Evolutionary conservation across 2,329 filamentous ascomycete species (phyloP), one percentile per base, ranked within the genome.

Genomic region (Trematosphaeria pertusa): DNA sequence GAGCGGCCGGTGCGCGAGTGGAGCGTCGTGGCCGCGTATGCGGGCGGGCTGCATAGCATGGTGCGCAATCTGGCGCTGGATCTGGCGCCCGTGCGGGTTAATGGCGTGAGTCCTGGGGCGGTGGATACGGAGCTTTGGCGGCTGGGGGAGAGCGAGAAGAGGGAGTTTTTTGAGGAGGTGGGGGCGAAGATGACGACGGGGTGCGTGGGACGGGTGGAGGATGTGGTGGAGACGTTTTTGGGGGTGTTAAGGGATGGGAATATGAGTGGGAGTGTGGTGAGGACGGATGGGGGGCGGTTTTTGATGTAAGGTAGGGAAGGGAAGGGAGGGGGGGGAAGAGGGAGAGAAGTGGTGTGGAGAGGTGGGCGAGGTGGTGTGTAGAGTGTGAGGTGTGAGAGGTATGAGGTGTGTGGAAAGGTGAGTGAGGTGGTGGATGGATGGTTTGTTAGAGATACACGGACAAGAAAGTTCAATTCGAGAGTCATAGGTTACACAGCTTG

Each of bases 71-170:
- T 89, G 24, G 86, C 86, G 2, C 58, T 87, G 22, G 85, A 88
- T 58, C 60, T 89, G 44, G 78, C 77, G 52, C 86, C 86, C 0
- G 68, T 87, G 7, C 72, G 87, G 2, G 84, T 87, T 19, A 89
- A 89, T 61, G 61, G 79, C 0, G 81, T 88, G 1, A 73, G 70
- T 42, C 83, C 84, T 0, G 86, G 85, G 0, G 71, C 75, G 0
- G 74, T 78, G 21, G 66, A 75, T 30, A 78, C 76, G 11, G 70
- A 72, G 52, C 48, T 78, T 5, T 79, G 75, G 75, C 46, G 46
- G 19, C 59, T 60, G 36, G 50, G 68, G 33, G 59, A 62, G 43
- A 67, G 62, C 34, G 44, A 61, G 43, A 65, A 58, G 44, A 33
- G 51, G 37, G 35, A 37, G 26, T 39, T 67, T 39, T 56, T 71